Conservation (phyloP, 2,329 filamentous ascomycete genomes). For the Chrysoporthe austroafricana region DNA sequence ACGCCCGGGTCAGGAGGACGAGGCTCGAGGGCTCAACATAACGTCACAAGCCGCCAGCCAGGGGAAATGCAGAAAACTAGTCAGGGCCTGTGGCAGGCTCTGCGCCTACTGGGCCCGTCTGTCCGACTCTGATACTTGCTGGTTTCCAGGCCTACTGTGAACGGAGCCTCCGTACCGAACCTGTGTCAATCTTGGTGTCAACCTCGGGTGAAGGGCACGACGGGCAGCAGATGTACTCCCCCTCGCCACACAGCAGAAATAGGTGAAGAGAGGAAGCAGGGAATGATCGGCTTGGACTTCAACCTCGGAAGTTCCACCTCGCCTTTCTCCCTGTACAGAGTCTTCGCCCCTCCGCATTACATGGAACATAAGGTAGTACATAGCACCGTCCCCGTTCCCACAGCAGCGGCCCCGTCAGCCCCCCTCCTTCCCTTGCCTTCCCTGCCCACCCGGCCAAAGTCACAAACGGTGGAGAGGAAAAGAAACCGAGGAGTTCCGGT, state of each 20-base stretch:
- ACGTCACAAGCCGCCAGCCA: not conserved
- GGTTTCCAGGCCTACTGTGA: not conserved
- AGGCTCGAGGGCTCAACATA: not conserved
- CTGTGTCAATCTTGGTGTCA: not conserved
- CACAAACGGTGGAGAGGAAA: not conserved
- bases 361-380: not conserved
- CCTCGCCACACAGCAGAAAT: not conserved
- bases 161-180: not conserved
- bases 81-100: too few relatives aligned
- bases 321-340: not conserved
- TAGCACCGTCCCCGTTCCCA: not conserved
- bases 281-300: not conserved
- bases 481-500: not conserved
- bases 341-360: slow-evolving; percentile 5
- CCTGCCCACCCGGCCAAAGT: not conserved
- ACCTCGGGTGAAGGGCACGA: not conserved
- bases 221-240: not conserved
- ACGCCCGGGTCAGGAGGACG: not conserved
- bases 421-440: not conserved
- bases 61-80: not conserved
- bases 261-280: not conserved
- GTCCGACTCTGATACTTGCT: not conserved
- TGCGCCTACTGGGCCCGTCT: too few relatives aligned
- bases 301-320: slow-evolving; percentile 4
- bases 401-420: not conserved